Evolutionary conservation across 768 basidiomycete species (phyloP).

Genomic region (Neoboletus magnificus): DNA sequence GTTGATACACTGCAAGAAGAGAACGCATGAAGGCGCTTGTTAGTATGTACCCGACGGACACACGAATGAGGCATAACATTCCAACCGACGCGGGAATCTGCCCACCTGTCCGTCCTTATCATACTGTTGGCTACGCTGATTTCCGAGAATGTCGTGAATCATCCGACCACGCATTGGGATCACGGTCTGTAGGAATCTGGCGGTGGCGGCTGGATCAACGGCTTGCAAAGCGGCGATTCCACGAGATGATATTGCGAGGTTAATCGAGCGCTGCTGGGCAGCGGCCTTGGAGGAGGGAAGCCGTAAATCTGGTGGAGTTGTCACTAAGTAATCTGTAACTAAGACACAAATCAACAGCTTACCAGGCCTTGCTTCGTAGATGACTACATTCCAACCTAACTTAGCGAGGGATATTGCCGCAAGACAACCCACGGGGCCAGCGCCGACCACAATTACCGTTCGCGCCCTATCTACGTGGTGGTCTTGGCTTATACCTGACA

Average conservation of each 20-base stretch:
- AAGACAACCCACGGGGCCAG: constrained; percentile 93
- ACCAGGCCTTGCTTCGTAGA: constrained; percentile 83
- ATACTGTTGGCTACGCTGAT: constrained; percentile 79
- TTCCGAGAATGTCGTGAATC: constrained; percentile 79
- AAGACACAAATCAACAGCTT: constrained; percentile 17
- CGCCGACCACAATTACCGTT: constrained; percentile 73
- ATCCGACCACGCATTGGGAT: constrained; percentile 96
- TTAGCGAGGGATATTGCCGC: constrained; percentile 82
- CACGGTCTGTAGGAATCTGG: constrained; percentile 68
- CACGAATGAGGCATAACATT: constrained; percentile 14
- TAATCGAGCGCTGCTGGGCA: constrained; percentile 84
- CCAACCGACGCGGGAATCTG: constrained; percentile 19
- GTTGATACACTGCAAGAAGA: constrained; percentile 73
- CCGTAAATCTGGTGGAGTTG: constrained; percentile 58
- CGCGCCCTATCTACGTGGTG: constrained; percentile 17
- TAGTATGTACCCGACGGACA: constrained; percentile 22
- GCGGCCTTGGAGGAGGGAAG: constrained; percentile 63
- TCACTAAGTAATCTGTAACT: constrained; percentile 10
- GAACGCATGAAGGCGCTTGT: constrained; percentile 22
- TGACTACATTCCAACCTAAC: constrained; percentile 77
- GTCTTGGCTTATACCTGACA: constrained; percentile 13
- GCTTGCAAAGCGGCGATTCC: constrained; percentile 85
- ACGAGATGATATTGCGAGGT: constrained; percentile 91
- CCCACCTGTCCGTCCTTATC: constrained; percentile 85
- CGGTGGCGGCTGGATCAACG: constrained; percentile 68